phyloP scores from a whole-genome alignment of 179 eudicot genomes.

The Spinacia oleracea region DNA sequence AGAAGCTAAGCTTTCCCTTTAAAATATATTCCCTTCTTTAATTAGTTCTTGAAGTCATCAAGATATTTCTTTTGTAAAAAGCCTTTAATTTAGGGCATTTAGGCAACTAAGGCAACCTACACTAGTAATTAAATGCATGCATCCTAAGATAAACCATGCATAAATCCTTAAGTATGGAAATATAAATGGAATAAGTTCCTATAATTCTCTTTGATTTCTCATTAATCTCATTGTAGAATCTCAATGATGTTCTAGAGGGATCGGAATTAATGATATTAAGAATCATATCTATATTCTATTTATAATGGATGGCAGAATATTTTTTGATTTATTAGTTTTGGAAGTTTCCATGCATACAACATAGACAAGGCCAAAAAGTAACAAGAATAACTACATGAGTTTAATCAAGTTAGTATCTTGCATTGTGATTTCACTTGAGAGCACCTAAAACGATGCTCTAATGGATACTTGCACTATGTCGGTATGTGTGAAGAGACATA shows the following conservation, averaged over 20 bases:
- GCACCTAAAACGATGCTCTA: too few relatives aligned
- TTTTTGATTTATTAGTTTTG: not conserved
- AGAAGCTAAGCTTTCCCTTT: not conserved
- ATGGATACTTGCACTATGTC: too few relatives aligned
- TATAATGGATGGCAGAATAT: constrained; percentile 19
- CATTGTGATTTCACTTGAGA: not conserved
- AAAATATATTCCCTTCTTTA: not conserved
- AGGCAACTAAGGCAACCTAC: not conserved
- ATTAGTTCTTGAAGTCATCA: not conserved
- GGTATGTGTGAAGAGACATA: too few relatives aligned
- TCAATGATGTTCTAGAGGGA: constrained; percentile 19
- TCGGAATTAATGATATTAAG: not conserved
- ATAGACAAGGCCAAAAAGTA: not conserved
- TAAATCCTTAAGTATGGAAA: not conserved
- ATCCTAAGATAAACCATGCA: not conserved
- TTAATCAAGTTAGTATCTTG: not conserved
- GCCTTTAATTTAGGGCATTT: not conserved
- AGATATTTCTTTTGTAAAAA: not conserved
- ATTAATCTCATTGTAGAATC: constrained; percentile 1
- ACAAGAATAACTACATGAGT: not conserved
- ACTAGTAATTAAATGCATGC: not conserved
- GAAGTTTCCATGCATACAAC: constrained; percentile 22
- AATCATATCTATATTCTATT: constrained; percentile 17
- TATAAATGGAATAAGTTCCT: constrained; percentile 10
- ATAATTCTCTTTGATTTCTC: not conserved